A percentile compares a stretch with the other conserved stretches of the same genome.
Conservation (phyloP, 75 land plant species). For the Picea sitchensis region DNA sequence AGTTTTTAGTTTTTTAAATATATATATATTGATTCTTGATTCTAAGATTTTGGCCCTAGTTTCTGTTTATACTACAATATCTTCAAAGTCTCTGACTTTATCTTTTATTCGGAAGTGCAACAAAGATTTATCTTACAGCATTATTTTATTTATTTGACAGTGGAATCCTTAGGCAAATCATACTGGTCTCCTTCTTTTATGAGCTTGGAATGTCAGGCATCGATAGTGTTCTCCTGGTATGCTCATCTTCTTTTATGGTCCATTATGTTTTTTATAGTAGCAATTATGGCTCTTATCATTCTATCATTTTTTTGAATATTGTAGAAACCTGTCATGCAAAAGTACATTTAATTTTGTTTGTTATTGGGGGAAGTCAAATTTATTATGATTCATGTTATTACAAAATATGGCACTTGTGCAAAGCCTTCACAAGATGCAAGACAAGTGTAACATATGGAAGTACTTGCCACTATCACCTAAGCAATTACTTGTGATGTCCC, state of each 20-base stretch:
- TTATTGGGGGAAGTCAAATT: too few species aligned
- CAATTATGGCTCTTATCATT: conserved; percentile 6
- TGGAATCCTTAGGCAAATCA: conserved; percentile 35
- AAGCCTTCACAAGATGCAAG: too few species aligned
- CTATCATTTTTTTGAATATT: background rate
- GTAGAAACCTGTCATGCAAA: too few species aligned
- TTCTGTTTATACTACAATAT: background rate
- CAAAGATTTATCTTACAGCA: background rate
- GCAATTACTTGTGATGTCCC: too few species aligned
- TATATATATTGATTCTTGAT: background rate
- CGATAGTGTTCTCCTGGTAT: conserved; percentile 46
- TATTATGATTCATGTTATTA: too few species aligned
- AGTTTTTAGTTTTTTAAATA: background rate
- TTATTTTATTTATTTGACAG: conserved; percentile 20
- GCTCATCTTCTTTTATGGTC: background rate
- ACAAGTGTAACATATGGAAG: too few species aligned
- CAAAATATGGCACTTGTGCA: too few species aligned
- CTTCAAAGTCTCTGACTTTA: background rate
- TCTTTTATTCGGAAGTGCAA: background rate
- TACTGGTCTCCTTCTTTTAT: conserved; percentile 55
- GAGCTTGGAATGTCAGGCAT: conserved; percentile 71
- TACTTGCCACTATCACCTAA: too few species aligned
- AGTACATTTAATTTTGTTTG: too few species aligned
- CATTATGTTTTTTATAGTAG: background rate
- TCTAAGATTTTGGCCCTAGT: background rate